Evolutionary conservation across 495 filamentous ascomycete species (phyloP), one percentile per base, ranked within the genome.

Genomic region (Hypoxylon fuscum): DNA sequence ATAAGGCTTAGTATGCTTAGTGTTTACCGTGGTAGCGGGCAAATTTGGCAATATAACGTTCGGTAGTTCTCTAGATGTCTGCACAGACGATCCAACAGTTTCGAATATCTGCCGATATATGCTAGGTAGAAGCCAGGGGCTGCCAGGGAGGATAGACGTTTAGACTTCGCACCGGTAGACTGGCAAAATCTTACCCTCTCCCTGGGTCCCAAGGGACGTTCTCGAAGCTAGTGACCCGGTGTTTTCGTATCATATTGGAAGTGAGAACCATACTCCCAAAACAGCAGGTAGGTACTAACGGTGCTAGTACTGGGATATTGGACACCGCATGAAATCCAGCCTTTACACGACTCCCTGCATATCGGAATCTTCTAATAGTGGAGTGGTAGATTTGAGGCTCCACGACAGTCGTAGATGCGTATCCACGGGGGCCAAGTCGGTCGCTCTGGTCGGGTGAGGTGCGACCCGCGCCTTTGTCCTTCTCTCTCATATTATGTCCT

Each of bases 331-430:
- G 43, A 52, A 49, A 44, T 37, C 12, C 37, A 27, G 7, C 17
- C 15, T 17, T 35, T 54, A 21, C 18, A 34, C 15, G 21, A 20
- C 32, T 34, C 37, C 41, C 23, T 42, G 56, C 27, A 49, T 23
- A 57, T 61, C 47, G 23, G 35, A 57, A 52, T 60, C 55, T 61
- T 35, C 32, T 34, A 17, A 20, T 10, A 38, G 47, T 42, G 35
- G 53, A 48, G 37, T 47, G 47, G 57, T 47, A 6, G 37, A 61
- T 29, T 49, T 17, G 20, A 44, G 25, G 57, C 55, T 66, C 63
- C 57, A 66, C 57, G 63, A 47, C 63, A 61, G 21, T 17, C 11
- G 21, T 14, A 43, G 32, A 34, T 44, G 31, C 47, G 42, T 53
- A 35, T 35, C 32, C 43, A 46, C 25, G 32, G 53, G 32, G 44